A percentile compares a stretch with the other conserved stretches of the same genome.
Conservation (phyloP, 352 stramenopile genomes). For the Globisporangium recalcitrans region DNA sequence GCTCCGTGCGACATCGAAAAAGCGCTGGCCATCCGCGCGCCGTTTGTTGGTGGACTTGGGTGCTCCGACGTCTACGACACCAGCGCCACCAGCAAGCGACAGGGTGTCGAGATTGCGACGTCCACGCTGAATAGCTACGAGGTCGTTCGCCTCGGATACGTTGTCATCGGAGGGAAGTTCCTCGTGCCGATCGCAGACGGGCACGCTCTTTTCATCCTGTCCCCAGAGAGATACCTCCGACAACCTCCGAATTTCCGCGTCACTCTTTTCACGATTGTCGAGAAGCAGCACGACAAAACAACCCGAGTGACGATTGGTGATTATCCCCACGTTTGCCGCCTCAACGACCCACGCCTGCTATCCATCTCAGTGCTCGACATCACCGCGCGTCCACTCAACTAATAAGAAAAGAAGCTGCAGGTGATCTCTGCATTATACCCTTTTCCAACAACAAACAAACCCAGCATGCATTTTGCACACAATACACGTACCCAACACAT, state of each 20-base stretch:
- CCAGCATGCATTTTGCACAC: neutral
- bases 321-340: slow-evolving; percentile 21
- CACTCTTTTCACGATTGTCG: slow-evolving; percentile 22
- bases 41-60: slow-evolving; percentile 12
- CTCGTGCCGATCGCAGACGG: slow-evolving; percentile 20
- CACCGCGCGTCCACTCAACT: slow-evolving; percentile 11
- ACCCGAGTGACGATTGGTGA: slow-evolving; percentile 6
- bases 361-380: slow-evolving; percentile 20
- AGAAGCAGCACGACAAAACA: neutral
- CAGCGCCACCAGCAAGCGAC: neutral
- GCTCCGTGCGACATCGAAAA: slow-evolving; percentile 10
- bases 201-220: slow-evolving; percentile 22
- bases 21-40: slow-evolving; percentile 10
- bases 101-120: neutral
- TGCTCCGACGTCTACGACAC: slow-evolving; percentile 3
- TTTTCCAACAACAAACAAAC: neutral
- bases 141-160: slow-evolving; percentile 17
- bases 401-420: too few species aligned
- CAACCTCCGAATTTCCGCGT: slow-evolving; percentile 26
- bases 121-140: slow-evolving; percentile 15
- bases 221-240: slow-evolving; percentile 12
- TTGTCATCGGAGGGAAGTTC: slow-evolving; percentile 15
- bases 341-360: slow-evolving; percentile 27
- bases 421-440: neutral
- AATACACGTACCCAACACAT: neutral